These are phyloP conservation scores for Apiotrichum brassicae DNA, from an alignment of 1,284 basidiomycete species.

Conservation along the genomic window DNA sequence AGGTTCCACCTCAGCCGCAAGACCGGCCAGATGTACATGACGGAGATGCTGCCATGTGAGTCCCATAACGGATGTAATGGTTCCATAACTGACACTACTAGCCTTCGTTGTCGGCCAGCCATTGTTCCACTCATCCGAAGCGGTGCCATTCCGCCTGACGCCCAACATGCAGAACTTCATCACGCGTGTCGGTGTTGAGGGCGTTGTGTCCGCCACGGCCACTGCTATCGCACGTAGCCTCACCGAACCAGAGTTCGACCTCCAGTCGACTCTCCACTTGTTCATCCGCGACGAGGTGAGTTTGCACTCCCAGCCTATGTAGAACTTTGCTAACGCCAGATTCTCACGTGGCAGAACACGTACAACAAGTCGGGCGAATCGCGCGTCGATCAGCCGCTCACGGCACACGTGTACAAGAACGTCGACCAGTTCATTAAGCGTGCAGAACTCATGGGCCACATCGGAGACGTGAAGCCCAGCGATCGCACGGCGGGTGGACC, in stretches of 20 bases:
- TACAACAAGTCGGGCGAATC: slow-evolving; percentile 40
- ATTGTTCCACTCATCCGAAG: slow-evolving; percentile 70
- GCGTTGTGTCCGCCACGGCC: slow-evolving; percentile 74
- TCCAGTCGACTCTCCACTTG: slow-evolving; percentile 39
- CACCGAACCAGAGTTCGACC: slow-evolving; percentile 80
- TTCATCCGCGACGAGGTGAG: slow-evolving; percentile 96
- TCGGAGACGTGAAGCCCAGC: slow-evolving; percentile 63
- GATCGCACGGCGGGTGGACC: slow-evolving; percentile 38
- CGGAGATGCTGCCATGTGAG: slow-evolving; percentile 76
- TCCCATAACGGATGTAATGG: slow-evolving; percentile 5
- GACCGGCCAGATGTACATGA: slow-evolving; percentile 86
- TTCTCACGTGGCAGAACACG: slow-evolving; percentile 45
- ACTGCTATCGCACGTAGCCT: slow-evolving; percentile 87
- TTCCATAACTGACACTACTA: slow-evolving; percentile 22
- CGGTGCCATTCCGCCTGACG: slow-evolving; percentile 93
- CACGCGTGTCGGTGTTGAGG: slow-evolving; percentile 83
- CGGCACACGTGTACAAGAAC: slow-evolving; percentile 63
- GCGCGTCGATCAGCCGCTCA: slow-evolving; percentile 56
- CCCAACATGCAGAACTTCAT: slow-evolving; percentile 95
- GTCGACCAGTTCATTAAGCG: slow-evolving; percentile 66
- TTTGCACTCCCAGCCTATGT: too few species aligned
- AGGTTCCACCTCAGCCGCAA: slow-evolving; percentile 83
- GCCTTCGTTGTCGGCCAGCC: slow-evolving; percentile 55
- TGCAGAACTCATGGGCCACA: slow-evolving; percentile 40
- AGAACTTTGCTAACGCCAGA: too few species aligned